Base-by-base conservation (phyloP, 2,329 filamentous ascomycete genomes). In the Fusarium tjaetaba region DNA sequence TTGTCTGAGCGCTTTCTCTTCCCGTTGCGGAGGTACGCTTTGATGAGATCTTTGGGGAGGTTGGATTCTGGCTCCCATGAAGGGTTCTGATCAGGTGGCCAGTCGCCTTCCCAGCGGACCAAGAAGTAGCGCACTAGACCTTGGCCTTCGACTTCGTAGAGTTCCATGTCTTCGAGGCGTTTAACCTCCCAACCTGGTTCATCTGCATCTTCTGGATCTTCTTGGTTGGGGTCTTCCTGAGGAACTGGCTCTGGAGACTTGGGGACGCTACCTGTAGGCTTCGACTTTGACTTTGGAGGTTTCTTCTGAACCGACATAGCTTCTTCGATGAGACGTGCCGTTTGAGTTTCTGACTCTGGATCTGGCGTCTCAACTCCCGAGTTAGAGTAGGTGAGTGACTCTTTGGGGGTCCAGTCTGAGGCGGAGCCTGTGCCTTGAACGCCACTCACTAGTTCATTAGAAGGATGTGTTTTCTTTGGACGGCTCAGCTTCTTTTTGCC, bases 1-100 rank as follows among this genome's bases (percentile, higher is more conserved):
- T 24, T 48, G 0, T 59, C 59, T 16, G 48, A 13, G 1, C 61
- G 59, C 9, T 68, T 71, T 51, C 77, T 78, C 26, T 73, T 79
- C 6, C 49, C 60, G 18, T 74, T 72, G 55, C 82, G 83, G 14
- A 79, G 65, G 64, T 86, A 90, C 5, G 79, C 79, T 11, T 78
- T 80, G 4, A 89, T 80, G 43, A 89, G 75, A 0, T 65, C 65
- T 0, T 76, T 63, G 0, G 86, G 79, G 5, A 90, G 84, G 59
- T 89, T 88, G 7, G 83, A 83, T 70, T 86, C 84, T 0, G 88
- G 88, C 74, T 90, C 88, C 88, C 88, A 90, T 0, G 88, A 87
- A 0, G 87, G 87, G 61, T 90, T 89, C 75, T 89, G 84, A 14
- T 85, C 86, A 0, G 83, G 79, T 0, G 88, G 87, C 88, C 88